Percentiles rank a stretch among this genome's conserved stretches.
Conservation (phyloP, 768 basidiomycete genomes). For the Tylopilus subfusipes region DNA sequence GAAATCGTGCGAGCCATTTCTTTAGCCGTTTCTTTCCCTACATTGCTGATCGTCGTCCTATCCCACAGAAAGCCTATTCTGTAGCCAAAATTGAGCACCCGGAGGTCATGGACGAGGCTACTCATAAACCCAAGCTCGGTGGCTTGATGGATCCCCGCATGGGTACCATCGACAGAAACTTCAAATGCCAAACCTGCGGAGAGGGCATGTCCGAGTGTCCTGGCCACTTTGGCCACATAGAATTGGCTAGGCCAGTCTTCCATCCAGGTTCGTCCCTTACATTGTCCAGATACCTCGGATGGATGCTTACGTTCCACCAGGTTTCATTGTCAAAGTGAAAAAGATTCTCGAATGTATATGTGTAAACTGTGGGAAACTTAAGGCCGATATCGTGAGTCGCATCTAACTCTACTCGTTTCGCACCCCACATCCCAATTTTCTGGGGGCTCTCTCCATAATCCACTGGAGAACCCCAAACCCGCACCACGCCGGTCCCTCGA, state of each 20-base stretch:
- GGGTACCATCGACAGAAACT: slow-evolving; percentile 96
- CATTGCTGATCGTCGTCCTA: slow-evolving; percentile 16
- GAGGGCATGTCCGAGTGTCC: slow-evolving; percentile 99
- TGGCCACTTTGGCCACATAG: slow-evolving; percentile 98
- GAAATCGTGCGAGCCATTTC: slow-evolving; percentile 68
- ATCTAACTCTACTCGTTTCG: slow-evolving; percentile 87
- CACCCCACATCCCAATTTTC: slow-evolving; percentile 93
- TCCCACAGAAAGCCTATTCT: slow-evolving; percentile 89
- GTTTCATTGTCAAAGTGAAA: slow-evolving; percentile 98
- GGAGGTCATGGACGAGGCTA: slow-evolving; percentile 96
- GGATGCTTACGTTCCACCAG: slow-evolving; percentile 32
- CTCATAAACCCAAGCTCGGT: slow-evolving; percentile 84
- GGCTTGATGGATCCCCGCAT: slow-evolving; percentile 98
- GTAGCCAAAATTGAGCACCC: slow-evolving; percentile 98
- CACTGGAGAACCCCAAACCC: slow-evolving; percentile 93
- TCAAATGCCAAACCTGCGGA: slow-evolving; percentile 99
- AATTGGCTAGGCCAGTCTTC: slow-evolving; percentile 94
- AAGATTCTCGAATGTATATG: slow-evolving; percentile 99
- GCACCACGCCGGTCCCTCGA: slow-evolving; percentile 73
- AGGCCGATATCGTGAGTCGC: slow-evolving; percentile 94
- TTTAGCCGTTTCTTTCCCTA: not conserved
- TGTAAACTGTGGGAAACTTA: slow-evolving; percentile 97
- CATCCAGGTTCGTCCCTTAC: slow-evolving; percentile 72
- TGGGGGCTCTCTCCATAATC: slow-evolving; percentile 93
- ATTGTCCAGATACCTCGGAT: not conserved